Conservation (phyloP, 2,329 filamentous ascomycete species). For the Plectosphaerella sp. region DNA sequence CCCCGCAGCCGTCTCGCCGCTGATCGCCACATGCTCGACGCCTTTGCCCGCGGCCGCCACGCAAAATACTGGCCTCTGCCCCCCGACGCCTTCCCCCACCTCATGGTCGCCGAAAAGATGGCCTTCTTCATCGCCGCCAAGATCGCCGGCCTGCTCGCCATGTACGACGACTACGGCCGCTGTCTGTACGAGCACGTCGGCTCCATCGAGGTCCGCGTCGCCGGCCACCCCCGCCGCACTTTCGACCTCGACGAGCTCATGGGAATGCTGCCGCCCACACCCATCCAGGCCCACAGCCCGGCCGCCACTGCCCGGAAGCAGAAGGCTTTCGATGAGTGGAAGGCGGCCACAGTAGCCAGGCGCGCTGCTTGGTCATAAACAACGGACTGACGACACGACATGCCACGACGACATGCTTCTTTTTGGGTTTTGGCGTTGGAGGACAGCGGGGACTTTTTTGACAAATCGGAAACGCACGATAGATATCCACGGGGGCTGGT, state of each 20-base stretch:
- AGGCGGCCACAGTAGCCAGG: slow-evolving; percentile 4
- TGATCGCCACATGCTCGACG: slow-evolving; percentile 8
- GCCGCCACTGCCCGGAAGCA: slow-evolving; percentile 8
- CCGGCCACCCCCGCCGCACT: slow-evolving; percentile 8
- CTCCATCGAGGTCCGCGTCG: slow-evolving; percentile 12
- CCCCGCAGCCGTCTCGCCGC: slow-evolving; percentile 2
- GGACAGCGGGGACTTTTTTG: neutral
- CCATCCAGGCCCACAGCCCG: slow-evolving; percentile 9
- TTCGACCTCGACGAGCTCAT: slow-evolving; percentile 13
- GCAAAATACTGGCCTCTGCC: slow-evolving; percentile 9
- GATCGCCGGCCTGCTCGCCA: slow-evolving; percentile 9
- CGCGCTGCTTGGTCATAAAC: slow-evolving; percentile 3
- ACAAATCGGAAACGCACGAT: too few relatives aligned
- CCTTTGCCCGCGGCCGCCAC: slow-evolving; percentile 2
- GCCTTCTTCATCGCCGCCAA: slow-evolving; percentile 13
- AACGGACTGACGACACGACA: neutral
- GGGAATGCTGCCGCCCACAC: slow-evolving; percentile 8
- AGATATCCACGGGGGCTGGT: neutral
- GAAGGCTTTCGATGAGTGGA: slow-evolving; percentile 10
- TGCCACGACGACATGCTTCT: slow-evolving; percentile 7
- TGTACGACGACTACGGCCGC: slow-evolving; percentile 11
- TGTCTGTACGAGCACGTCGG: slow-evolving; percentile 10
- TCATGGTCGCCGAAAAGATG: slow-evolving; percentile 12
- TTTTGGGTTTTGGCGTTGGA: slow-evolving; percentile 4
- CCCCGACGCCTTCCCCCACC: slow-evolving; percentile 5